phyloP scores from a whole-genome alignment of 2,329 filamentous ascomycete genomes.

The Zymoseptoria brevis region DNA sequence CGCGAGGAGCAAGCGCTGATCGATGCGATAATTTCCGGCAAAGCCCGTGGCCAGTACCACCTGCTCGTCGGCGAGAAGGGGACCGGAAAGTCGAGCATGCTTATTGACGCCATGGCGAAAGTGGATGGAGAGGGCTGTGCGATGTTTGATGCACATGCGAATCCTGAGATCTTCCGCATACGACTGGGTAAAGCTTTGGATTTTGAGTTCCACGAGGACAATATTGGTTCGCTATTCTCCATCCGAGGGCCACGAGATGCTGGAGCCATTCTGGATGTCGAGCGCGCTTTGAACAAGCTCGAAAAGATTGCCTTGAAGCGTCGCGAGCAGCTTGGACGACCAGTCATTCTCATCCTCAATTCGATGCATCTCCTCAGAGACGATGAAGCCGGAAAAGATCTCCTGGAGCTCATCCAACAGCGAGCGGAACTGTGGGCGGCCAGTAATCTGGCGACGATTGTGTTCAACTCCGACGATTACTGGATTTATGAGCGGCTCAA shows the following conservation, averaged over 20 bases:
- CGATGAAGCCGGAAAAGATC: slow-evolving; percentile 83
- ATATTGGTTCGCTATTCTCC: slow-evolving; percentile 91
- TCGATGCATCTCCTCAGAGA: slow-evolving; percentile 85
- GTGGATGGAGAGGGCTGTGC: slow-evolving; percentile 80
- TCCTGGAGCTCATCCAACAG: slow-evolving; percentile 91
- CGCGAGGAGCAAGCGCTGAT: slow-evolving; percentile 75
- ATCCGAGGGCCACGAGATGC: slow-evolving; percentile 88
- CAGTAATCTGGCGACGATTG: slow-evolving; percentile 77
- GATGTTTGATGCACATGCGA: slow-evolving; percentile 94
- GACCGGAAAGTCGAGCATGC: slow-evolving; percentile 92
- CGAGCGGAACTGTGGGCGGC: slow-evolving; percentile 95
- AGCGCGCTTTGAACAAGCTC: slow-evolving; percentile 92
- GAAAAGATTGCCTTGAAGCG: slow-evolving; percentile 84
- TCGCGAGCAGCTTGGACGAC: slow-evolving; percentile 53
- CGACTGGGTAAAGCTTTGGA: slow-evolving; percentile 88
- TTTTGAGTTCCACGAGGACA: slow-evolving; percentile 96
- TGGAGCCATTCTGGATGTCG: slow-evolving; percentile 87
- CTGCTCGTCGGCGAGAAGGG: slow-evolving; percentile 92
- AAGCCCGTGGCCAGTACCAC: slow-evolving; percentile 73
- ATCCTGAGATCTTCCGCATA: slow-evolving; percentile 90
- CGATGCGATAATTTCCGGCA: slow-evolving; percentile 72
- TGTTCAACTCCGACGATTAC: slow-evolving; percentile 96
- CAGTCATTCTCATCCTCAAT: slow-evolving; percentile 89
- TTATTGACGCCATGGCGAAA: slow-evolving; percentile 91
- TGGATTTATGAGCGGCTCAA: slow-evolving; percentile 97